Base-by-base conservation (phyloP, 2,329 filamentous ascomycete species). In the Penicillium paneum region DNA sequence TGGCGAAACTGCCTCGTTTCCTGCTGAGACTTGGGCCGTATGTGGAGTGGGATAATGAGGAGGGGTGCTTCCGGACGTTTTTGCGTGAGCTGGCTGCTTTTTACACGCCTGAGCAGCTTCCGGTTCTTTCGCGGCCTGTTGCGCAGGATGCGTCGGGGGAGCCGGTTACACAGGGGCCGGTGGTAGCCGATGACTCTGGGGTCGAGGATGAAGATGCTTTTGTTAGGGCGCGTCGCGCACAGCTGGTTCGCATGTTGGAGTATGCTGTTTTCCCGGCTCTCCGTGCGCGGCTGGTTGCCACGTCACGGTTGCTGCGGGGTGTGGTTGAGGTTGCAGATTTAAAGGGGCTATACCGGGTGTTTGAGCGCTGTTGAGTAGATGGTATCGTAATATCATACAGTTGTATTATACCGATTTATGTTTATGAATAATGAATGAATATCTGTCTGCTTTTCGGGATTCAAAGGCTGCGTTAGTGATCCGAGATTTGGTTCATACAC, bases 281-380 rank as follows among this genome's bases (percentile, higher is more conserved):
- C 67, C 90, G 91, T 70, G 80, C 88, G 5, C 81, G 91, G 54
- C 74, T 99, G 43, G 84, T 97, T 52, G 92, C 90, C 19, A 97
- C 94, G 8, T 87, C 83, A 60, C 80, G 82, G 5, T 75, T 97
- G 65, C 83, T 95, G 74, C 84, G 86, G 47, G 88, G 85, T 0
- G 84, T 96, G 11, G 76, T 96, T 43, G 93, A 99, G 73, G 85
- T 96, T 45, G 93, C 94, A 2, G 91, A 95, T 75, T 73, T 97
- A 55, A 97, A 96, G 73, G 91, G 92, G 0, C 70, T 99, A 54
- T 99, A 99, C 73, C 80, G 90, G 42, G 92, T 97, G 3, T 99
- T 99, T 79, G 94, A 99, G 75, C 79, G 94, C 51, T 97, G 94
- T 72, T 97, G 72, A 83, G 19, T 8, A 21, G 17, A 19, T 5